Evolutionary conservation across 257 asterid species (phyloP).

Genomic region (Linaria vulgaris): DNA sequence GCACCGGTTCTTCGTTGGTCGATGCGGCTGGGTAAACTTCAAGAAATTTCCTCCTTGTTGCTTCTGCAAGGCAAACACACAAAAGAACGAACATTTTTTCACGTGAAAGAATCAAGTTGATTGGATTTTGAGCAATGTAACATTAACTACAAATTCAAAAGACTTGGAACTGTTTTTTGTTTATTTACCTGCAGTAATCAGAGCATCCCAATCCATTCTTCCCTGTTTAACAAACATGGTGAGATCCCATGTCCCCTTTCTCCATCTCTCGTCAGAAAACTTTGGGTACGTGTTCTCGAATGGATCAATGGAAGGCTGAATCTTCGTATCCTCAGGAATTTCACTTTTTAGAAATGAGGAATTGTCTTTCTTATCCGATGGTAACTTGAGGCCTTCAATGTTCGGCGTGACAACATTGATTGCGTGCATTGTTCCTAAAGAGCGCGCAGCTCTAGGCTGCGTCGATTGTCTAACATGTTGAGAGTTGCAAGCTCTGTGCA

Average conservation of each 20-base stretch:
- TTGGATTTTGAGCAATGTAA: background rate
- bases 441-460: slow-evolving; percentile 30
- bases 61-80: slow-evolving; percentile 40
- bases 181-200: slow-evolving; percentile 58
- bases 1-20: slow-evolving; percentile 56
- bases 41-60: slow-evolving; percentile 56
- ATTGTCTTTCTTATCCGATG: slow-evolving; percentile 19
- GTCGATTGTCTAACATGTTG: slow-evolving; percentile 31
- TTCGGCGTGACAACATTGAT: slow-evolving; percentile 35
- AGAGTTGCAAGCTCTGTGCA: slow-evolving; percentile 43
- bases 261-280: slow-evolving; percentile 57
- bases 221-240: slow-evolving; percentile 64
- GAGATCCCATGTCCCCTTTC: slow-evolving; percentile 75
- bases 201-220: slow-evolving; percentile 68
- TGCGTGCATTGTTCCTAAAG: slow-evolving; percentile 28
- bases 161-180: background rate
- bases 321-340: slow-evolving; percentile 11
- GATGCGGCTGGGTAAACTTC: slow-evolving; percentile 63
- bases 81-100: background rate
- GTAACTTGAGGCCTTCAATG: slow-evolving; percentile 34
- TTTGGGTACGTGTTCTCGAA: slow-evolving; percentile 24
- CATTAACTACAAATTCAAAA: background rate
- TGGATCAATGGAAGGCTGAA: slow-evolving; percentile 1
- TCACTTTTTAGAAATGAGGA: slow-evolving; percentile 10
- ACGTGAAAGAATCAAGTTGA: background rate